Evolutionary conservation across 305 asterid genomes (phyloP).

Genomic region (Rubia balearica): DNA sequence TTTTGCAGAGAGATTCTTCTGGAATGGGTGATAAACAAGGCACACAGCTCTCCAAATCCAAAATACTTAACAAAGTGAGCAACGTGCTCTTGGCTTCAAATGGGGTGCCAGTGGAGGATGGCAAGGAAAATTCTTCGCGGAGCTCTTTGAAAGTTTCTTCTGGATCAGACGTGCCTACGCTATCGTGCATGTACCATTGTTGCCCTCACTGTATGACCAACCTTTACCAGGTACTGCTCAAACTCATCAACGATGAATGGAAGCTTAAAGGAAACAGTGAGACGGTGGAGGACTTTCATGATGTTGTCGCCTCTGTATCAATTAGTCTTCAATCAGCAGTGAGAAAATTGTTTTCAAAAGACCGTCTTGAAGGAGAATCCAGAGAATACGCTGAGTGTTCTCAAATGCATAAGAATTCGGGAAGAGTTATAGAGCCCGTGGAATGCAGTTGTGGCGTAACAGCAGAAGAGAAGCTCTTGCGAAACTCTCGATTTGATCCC

Average conservation of each 20-base stretch:
- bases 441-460: conserved; percentile 40
- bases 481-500: conserved; percentile 18
- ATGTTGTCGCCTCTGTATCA: conserved; percentile 61
- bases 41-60: conserved; percentile 19
- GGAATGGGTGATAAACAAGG: conserved; percentile 24
- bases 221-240: conserved; percentile 42
- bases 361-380: conserved; percentile 16
- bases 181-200: conserved; percentile 49
- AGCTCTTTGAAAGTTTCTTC: conserved; percentile 21
- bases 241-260: conserved; percentile 37
- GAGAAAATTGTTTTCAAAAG: conserved; percentile 32
- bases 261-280: conserved; percentile 28
- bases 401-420: conserved; percentile 22
- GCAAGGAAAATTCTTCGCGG: conserved; percentile 21
- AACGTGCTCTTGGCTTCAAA: conserved; percentile 19
- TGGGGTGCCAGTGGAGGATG: conserved; percentile 25
- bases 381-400: conserved; percentile 21
- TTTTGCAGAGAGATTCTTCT: conserved; percentile 22
- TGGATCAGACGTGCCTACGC: conserved; percentile 20
- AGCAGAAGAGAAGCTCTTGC: conserved; percentile 13
- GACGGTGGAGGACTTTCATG: conserved; percentile 60
- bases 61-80: conserved; percentile 19
- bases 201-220: conserved; percentile 57
- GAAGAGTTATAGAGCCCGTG: conserved; percentile 15
- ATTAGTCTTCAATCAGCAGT: conserved; percentile 55